phyloP scores from a whole-genome alignment of 164 flowering plant genomes.

The Piper betle region DNA sequence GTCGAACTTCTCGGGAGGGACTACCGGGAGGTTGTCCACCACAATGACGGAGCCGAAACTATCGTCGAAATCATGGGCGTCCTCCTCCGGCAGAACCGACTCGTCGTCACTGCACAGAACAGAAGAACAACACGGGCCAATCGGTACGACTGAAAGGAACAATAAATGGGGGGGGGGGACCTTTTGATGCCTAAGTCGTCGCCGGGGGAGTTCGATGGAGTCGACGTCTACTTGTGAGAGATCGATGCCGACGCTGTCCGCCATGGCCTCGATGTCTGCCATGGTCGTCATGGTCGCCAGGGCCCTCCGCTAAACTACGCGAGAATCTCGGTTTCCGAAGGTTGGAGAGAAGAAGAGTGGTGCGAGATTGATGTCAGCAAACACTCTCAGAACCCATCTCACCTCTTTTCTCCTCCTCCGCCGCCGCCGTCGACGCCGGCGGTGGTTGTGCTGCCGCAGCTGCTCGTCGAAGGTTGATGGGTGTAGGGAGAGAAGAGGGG shows the following conservation, averaged over 20 bases:
- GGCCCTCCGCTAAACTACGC: neutral
- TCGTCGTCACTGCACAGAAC: conserved; percentile 68
- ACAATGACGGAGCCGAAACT: conserved; percentile 64
- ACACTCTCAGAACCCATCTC: too few species aligned
- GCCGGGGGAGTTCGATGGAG: conserved; percentile 49
- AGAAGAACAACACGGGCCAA: neutral
- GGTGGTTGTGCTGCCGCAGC: too few species aligned
- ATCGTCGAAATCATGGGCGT: conserved; percentile 42
- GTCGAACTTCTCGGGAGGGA: conserved; percentile 67
- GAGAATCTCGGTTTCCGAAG: too few species aligned
- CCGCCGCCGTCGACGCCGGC: too few species aligned
- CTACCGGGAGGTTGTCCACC: conserved; percentile 80
- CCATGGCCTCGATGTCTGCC: conserved; percentile 6
- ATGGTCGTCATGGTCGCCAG: conserved; percentile 5
- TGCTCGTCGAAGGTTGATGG: too few species aligned
- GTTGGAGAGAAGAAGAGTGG: too few species aligned
- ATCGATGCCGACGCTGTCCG: conserved; percentile 30
- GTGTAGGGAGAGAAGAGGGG: too few species aligned
- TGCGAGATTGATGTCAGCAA: too few species aligned
- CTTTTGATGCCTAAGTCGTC: conserved; percentile 63
- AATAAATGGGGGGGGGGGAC: too few species aligned
- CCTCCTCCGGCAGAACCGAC: conserved; percentile 50
- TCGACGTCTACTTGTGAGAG: conserved; percentile 31
- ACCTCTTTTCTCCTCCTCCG: too few species aligned
- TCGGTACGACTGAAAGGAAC: neutral